Base-by-base conservation (phyloP, 2,329 filamentous ascomycete genomes). In the Coniochaeta ligniaria region DNA sequence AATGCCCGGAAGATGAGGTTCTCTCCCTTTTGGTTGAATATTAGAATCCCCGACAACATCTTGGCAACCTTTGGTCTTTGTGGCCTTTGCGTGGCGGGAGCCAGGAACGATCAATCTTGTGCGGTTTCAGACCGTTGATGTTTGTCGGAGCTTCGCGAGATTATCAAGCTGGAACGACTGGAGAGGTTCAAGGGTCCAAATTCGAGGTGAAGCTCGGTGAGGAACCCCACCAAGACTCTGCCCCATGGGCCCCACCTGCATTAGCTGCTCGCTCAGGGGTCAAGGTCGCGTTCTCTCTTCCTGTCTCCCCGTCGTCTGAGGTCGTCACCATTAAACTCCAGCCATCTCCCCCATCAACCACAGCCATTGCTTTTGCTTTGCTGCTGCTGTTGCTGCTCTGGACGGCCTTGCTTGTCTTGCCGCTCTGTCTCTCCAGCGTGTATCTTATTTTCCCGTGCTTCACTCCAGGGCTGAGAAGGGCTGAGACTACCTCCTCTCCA, bases 11-110 rank as follows among this genome's bases (percentile, higher is more conserved):
- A 97, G 76, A 99, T 99, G 72, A 99, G 91, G 78, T 99, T 97
- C 81, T 99, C 95, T 78, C 95, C 95, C 79, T 99, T 99, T 76
- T 99, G 95, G 69, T 99, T 99, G 84, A 99, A 99, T 68, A 99
- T 88, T 67, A 99, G 87, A 71, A 99, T 94, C 62, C 95, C 95
- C 68, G 94, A 98, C 68, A 99, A 83, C 96, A 99, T 99, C 65
- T 71, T 88, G 78, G 5, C 22, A 20, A 14, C 17, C 9, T 57
- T 28, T 22, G 54, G 12, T 31, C 22, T n/a, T 26, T 31, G 22
- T 12, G 7, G 24, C 6, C 5, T 14, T 47, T 2, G 26, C 43
- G 22, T n/a, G 11, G 43, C 11, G 43, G 9, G 22, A 26, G 22
- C 3, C 2, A 3, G 43, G 20, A 24, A 26, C 43, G 20, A 20